Conservation (phyloP, 75 land plant species). For the Sequoia sempervirens region DNA sequence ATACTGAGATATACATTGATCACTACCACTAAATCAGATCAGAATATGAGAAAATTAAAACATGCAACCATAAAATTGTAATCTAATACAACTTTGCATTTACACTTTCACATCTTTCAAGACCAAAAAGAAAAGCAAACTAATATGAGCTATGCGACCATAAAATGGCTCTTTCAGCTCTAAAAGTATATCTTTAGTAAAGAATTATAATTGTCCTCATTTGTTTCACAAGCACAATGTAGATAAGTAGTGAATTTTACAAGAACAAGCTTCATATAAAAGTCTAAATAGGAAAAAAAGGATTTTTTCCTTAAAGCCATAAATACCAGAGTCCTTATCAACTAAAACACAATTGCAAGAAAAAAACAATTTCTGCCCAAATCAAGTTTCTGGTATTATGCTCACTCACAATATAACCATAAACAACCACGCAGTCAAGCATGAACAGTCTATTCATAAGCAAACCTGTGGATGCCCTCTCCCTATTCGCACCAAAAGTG, state of each 20-base stretch:
- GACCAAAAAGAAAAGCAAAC: not conserved
- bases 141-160: not conserved
- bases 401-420: not conserved
- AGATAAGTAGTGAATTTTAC: not conserved
- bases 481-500: conserved; percentile 86
- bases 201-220: not conserved
- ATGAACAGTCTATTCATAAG: not conserved
- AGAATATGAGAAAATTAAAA: not conserved
- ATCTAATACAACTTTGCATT: not conserved
- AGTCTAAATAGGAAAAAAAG: not conserved
- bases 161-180: too few species aligned
- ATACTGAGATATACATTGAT: not conserved
- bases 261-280: not conserved
- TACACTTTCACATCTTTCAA: not conserved
- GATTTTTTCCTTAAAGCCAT: not conserved
- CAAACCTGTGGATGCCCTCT: conserved; percentile 90
- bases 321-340: not conserved
- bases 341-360: not conserved
- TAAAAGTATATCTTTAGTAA: not conserved
- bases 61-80: not conserved
- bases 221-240: not conserved
- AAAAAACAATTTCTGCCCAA: not conserved
- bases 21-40: not conserved
- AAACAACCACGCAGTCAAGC: not conserved
- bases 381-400: not conserved